Base-by-base conservation (phyloP, 139 green algal genomes). In the Chlamydomonas schloesseri region DNA sequence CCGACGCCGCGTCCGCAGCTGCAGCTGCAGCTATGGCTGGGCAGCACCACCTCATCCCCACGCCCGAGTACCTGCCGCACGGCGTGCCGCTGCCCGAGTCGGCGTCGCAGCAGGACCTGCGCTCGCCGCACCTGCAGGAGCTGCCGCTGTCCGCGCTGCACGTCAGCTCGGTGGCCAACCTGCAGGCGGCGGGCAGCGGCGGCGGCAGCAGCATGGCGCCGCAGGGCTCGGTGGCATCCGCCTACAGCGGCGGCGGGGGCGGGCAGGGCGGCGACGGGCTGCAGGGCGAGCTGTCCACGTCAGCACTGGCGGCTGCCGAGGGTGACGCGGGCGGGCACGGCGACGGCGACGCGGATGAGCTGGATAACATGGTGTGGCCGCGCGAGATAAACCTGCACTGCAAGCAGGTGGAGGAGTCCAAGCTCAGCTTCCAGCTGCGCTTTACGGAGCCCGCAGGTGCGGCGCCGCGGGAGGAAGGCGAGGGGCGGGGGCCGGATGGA, bases 351-450 rank as follows among this genome's bases (percentile, higher is more conserved):
- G 70, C 29, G 47, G 82, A 73, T 36, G 83, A 89, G 18, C 83
- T 67, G n/a, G n/a, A 46, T 0, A 36, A 83, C 34, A 0, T 53
- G 11, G 46, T 65, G n/a, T 68, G 47, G 79, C n/a, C 47, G 11
- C 83, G 84, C 9, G 89, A 95, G 36, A 96, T 98, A 83, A 50
- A 71, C 24, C 92, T 98, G 31, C 76, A 84, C 71, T 96, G 96
- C 73, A 91, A 95, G 80, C 89, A 94, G 69, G 75, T 92, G 55
- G 90, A 95, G 72, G 91, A 96, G 77, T 71, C 76, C 28, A 95
- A 94, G 77, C 94, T 97, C 46, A 92, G 88, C 74, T 94, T 98
- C 88, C 92, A 95, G 73, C 89, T 98, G 78, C 92, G 91, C 36
- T 97, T 97, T 88, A 81, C 73, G 4, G 90, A 96, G 81, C 91